Evolutionary conservation across 306 rosid genomes (phyloP), one percentile per base, ranked within the genome.

Genomic region (Cyamopsis tetragonoloba): DNA sequence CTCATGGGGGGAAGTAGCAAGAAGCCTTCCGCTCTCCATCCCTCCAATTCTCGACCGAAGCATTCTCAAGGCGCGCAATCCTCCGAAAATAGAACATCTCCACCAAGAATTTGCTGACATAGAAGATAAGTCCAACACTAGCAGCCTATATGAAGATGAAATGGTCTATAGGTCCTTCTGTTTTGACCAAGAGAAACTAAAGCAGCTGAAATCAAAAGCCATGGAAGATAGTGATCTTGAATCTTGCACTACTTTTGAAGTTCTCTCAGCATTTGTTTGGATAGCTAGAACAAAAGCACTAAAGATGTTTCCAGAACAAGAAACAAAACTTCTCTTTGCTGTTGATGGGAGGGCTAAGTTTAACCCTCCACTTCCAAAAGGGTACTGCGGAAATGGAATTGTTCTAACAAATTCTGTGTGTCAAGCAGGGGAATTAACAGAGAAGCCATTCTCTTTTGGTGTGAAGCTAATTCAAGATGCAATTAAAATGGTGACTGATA

Each of bases 201-300:
- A 77, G 53, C 46, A 73, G 5, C 86, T 93, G 15, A 88, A 93
- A 78, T 70, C 34, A 62, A 81, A 22, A 48, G 97, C 90, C 2
- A 37, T 86, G 85, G 85, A 81, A 73, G 85, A 88, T 77, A 89
- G 91, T 26, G 75, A 39, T 39, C 69, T 90, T 42, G 71, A 85
- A 0, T 72, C 72, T 3, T 93, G 97, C 84, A 74, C 95, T 0
- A 81, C 92, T 11, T 93, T 93, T 68, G 90, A 86, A 80, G 91
- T 86, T 1, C 95, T 93, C 68, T 90, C 99, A 1, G 97, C 88
- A 0, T 93, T 85, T 73, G 97, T 93, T 0, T 90, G 99, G 99
- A 82, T 62, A 28, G 92, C 99, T 1, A 68, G 99, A 79, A 90
- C 95, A 4, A 48, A 71, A 66, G 88, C 97, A 17, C 71, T 93